Percentiles rank a stretch among this genome's conserved stretches.
Evolutionary conservation across 495 filamentous ascomycete genomes (phyloP).

Genomic region (Neurospora sp.): DNA sequence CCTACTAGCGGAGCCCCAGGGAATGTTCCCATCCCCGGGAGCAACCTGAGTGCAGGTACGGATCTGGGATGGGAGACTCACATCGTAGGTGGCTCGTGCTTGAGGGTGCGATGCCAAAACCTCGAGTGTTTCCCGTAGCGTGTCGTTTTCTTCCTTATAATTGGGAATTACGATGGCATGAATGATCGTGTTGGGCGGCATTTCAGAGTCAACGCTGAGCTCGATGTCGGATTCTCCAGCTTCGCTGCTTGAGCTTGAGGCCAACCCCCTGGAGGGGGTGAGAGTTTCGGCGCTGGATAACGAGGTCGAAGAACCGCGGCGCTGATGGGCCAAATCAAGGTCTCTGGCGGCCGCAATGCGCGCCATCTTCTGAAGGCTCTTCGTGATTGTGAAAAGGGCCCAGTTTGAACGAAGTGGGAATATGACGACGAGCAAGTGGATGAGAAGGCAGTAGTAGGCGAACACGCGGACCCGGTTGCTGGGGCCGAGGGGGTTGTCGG

Average conservation of each 20-base stretch:
- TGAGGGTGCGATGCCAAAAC: slow-evolving; percentile 56
- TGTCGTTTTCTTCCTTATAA: slow-evolving; percentile 59
- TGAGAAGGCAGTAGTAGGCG: slow-evolving; percentile 42
- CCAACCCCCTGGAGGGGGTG: slow-evolving; percentile 34
- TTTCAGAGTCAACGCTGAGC: slow-evolving; percentile 27
- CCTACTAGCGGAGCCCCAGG: neutral
- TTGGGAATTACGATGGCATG: slow-evolving; percentile 61
- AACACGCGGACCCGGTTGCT: slow-evolving; percentile 33
- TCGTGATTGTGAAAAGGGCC: slow-evolving; percentile 40
- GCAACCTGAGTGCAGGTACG: neutral
- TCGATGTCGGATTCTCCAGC: slow-evolving; percentile 35
- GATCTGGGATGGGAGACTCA: slow-evolving; percentile 26
- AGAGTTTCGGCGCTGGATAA: slow-evolving; percentile 42
- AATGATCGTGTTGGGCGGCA: slow-evolving; percentile 34
- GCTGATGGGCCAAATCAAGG: slow-evolving; percentile 33
- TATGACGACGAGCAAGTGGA: slow-evolving; percentile 42
- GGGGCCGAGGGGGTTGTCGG: slow-evolving; percentile 21
- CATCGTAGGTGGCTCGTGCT: slow-evolving; percentile 54
- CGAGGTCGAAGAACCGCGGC: slow-evolving; percentile 40
- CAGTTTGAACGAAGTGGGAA: slow-evolving; percentile 46
- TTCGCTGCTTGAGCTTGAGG: slow-evolving; percentile 39
- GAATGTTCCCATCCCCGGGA: neutral
- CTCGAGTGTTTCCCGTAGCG: slow-evolving; percentile 52
- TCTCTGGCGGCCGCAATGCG: slow-evolving; percentile 30
- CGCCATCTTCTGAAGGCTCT: slow-evolving; percentile 27